These are phyloP conservation scores for Austroboletus eburneus DNA, from an alignment of 768 basidiomycete species.

Conservation along the genomic window DNA sequence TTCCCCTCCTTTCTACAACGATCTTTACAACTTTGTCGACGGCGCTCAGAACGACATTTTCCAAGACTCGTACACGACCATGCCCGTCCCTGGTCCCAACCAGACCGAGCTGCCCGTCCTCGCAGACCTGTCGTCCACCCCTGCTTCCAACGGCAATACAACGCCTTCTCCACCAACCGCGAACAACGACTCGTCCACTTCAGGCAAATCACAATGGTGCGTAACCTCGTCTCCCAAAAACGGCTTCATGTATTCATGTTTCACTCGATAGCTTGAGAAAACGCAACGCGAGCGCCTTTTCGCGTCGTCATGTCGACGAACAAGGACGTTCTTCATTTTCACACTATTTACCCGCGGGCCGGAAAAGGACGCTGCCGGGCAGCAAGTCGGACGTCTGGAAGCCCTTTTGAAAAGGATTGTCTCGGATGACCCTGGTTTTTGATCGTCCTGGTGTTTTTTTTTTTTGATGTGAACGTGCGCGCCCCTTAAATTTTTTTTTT, in stretches of 20 bases:
- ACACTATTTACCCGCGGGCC: conserved; percentile 1
- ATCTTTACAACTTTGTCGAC: conserved; percentile 65
- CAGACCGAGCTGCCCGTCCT: conserved; percentile 24
- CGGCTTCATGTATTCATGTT: background rate
- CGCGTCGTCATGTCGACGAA: conserved; percentile 8
- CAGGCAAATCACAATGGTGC: conserved; percentile 13
- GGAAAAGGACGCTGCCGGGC: conserved; percentile 14
- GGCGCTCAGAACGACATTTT: conserved; percentile 77
- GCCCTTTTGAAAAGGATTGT: conserved; percentile 9
- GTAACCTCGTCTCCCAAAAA: background rate
- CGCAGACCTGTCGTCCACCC: background rate
- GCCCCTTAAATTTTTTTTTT: too few relatives aligned
- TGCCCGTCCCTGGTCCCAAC: conserved; percentile 43
- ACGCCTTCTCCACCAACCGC: background rate
- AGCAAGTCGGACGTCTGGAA: conserved; percentile 14
- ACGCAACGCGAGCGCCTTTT: background rate
- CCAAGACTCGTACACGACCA: conserved; percentile 45
- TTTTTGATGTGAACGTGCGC: too few relatives aligned
- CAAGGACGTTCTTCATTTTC: conserved; percentile 4
- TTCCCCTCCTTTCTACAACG: conserved; percentile 64
- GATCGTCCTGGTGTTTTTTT: background rate
- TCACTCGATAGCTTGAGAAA: conserved; percentile 1
- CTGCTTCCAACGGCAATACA: background rate
- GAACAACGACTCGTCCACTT: background rate
- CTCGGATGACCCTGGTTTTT: too few relatives aligned